Evolutionary conservation across 2,329 filamentous ascomycete species (phyloP).

Genomic region (Epicoccum sorghinum): DNA sequence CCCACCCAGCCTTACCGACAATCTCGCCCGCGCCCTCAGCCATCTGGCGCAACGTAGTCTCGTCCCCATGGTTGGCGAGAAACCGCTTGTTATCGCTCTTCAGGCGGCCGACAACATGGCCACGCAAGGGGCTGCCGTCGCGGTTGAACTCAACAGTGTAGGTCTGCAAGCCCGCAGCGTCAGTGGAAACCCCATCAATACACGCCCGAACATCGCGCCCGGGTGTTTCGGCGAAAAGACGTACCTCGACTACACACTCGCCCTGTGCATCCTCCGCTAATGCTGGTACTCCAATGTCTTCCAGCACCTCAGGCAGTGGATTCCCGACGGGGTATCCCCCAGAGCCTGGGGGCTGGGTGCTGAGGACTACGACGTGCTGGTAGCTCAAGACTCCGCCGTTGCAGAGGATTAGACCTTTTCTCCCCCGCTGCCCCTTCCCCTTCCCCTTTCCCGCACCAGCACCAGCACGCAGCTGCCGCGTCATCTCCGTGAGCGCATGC

Average conservation of each 20-base stretch:
- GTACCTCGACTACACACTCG: conserved; percentile 60
- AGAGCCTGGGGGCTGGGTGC: conserved; percentile 51
- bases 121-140: conserved; percentile 55
- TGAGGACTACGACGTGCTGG: conserved; percentile 67
- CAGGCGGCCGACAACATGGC: conserved; percentile 61
- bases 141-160: conserved; percentile 66
- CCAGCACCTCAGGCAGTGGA: conserved; percentile 53
- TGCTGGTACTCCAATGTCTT: conserved; percentile 49
- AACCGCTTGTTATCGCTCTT: conserved; percentile 57
- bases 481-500: conserved; percentile 57
- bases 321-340: conserved; percentile 55
- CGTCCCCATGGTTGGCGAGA: conserved; percentile 63
- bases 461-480: conserved; percentile 55
- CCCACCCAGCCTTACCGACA: conserved; percentile 57
- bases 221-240: no score
- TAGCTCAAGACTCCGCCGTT: conserved; percentile 71
- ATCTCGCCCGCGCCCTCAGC: conserved; percentile 53
- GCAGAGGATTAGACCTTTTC: conserved; percentile 65
- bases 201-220: no score
- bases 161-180: conserved; percentile 50
- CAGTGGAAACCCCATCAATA: conserved; percentile 1
- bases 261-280: conserved; percentile 53
- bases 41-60: conserved; percentile 54
- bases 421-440: conserved; percentile 30
- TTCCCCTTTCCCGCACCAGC: no score